Base-by-base conservation (phyloP, 2,329 filamentous ascomycete species). In the Chaetomium olivaceum region DNA sequence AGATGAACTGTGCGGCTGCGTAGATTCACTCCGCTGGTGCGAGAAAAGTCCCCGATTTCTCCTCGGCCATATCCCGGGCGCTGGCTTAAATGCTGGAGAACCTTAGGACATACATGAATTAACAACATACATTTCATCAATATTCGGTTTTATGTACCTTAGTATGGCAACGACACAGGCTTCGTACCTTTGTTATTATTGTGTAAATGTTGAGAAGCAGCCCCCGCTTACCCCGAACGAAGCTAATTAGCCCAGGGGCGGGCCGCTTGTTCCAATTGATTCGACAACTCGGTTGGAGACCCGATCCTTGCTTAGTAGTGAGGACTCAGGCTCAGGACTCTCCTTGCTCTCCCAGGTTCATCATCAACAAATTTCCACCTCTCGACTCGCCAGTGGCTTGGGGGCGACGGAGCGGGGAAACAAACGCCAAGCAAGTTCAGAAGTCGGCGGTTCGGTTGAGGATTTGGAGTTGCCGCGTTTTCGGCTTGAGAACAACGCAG, bases 381-480 rank as follows among this genome's bases (percentile, higher is more conserved):
- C 36, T 58, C 14, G 5, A 12, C 9, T 52, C 25, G 43, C 4
- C 19, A 21, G 16, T 6, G 7, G 21, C 11, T 9, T 27, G 33
- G n/a, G 31, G 50, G 7, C 12, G 31, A 56, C 29, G 29, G 25
- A 39, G 19, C 21, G 33, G 33, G 31, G 31, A 46, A 33, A 16
- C 14, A 19, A 11, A 12, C n/a, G n/a, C 36, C 43, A 48, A 33
- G 48, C 39, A 23, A 36, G 25, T 21, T 16, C 33, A 29, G 48
- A 23, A 16, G 48, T n/a, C 55, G 43, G 52, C 50, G n/a, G 64
- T 48, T 58, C 36, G 62, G 62, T 21, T 55, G 58, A 12, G 16
- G 43, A 58, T 12, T 23, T 46, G 46, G 61, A 29, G 29, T 39
- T 14, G 57, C 63, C 63, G 63, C 63, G 63, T 43, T 58, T 39